Evolutionary conservation across 2,329 filamentous ascomycete species (phyloP).

Genomic region (Trichothecium roseum): DNA sequence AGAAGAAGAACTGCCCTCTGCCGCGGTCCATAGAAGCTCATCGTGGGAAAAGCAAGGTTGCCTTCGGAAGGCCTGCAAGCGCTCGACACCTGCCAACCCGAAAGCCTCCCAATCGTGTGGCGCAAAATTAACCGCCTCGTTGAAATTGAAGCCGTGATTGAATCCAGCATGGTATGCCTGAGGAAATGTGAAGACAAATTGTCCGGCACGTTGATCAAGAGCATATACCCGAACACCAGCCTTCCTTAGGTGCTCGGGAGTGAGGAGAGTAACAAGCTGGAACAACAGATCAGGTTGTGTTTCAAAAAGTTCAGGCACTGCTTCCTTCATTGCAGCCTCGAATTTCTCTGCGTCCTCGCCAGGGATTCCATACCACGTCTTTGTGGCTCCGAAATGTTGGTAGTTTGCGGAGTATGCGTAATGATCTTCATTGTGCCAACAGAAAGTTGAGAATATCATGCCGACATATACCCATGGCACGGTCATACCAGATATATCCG

Average conservation of each 20-base stretch:
- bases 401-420: conserved; percentile 98
- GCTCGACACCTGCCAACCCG: conserved; percentile 75
- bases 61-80: conserved; percentile 76
- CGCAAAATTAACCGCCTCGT: conserved; percentile 97
- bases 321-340: conserved; percentile 87
- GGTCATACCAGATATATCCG: conserved; percentile 97
- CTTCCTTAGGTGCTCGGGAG: conserved; percentile 85
- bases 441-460: conserved; percentile 99
- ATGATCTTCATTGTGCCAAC: conserved; percentile 98
- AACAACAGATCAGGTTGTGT: conserved; percentile 94
- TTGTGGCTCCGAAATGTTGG: conserved; percentile 94
- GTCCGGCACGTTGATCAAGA: conserved; percentile 88
- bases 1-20: conserved; percentile 59
- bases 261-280: conserved; percentile 91
- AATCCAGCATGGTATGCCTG: conserved; percentile 97
- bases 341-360: conserved; percentile 91
- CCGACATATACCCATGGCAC: conserved; percentile 98
- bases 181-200: conserved; percentile 94
- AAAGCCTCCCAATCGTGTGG: conserved; percentile 92
- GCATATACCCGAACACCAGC: conserved; percentile 90
- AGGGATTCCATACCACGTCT: conserved; percentile 98
- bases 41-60: conserved; percentile 98
- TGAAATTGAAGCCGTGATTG: conserved; percentile 98
- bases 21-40: conserved; percentile 84
- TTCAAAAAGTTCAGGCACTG: conserved; percentile 92